phyloP scores from a whole-genome alignment of 345 rosid species.

The Populus euphratica region DNA sequence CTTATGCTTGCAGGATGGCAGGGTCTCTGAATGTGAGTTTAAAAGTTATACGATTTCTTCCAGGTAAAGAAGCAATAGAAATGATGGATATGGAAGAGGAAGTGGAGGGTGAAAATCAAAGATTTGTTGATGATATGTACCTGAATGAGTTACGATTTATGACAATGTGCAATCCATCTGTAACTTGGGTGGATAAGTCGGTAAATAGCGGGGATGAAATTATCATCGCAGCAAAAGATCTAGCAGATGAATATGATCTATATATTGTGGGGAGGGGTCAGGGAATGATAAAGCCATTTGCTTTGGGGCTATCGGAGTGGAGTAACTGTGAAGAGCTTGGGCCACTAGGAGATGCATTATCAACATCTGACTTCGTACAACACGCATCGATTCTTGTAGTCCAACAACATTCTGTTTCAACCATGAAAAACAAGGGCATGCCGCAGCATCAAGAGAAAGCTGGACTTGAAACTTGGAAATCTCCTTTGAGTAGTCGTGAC shows the following conservation, averaged over 20 bases:
- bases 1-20: conserved; percentile 29
- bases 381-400: conserved; percentile 31
- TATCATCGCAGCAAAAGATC: conserved; percentile 7
- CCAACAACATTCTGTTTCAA: conserved; percentile 24
- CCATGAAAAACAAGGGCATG: background rate
- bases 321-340: conserved; percentile 31
- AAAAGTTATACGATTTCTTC: conserved; percentile 21
- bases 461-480: background rate
- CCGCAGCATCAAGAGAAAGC: background rate
- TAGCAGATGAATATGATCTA: conserved; percentile 20
- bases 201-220: conserved; percentile 19
- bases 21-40: conserved; percentile 7
- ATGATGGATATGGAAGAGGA: background rate
- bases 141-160: conserved; percentile 36
- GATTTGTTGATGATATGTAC: conserved; percentile 29
- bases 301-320: conserved; percentile 32
- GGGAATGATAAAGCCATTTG: conserved; percentile 10
- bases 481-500: background rate
- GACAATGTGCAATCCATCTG: conserved; percentile 25
- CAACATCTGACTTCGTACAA: conserved; percentile 19
- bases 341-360: conserved; percentile 31
- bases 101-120: conserved; percentile 16
- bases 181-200: conserved; percentile 24
- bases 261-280: conserved; percentile 34
- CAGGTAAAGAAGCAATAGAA: background rate